A percentile compares a stretch with the other conserved stretches of the same genome.
phyloP scores from a whole-genome alignment of 805 yeast genomes.

The Diddensiella santjacobensis region DNA sequence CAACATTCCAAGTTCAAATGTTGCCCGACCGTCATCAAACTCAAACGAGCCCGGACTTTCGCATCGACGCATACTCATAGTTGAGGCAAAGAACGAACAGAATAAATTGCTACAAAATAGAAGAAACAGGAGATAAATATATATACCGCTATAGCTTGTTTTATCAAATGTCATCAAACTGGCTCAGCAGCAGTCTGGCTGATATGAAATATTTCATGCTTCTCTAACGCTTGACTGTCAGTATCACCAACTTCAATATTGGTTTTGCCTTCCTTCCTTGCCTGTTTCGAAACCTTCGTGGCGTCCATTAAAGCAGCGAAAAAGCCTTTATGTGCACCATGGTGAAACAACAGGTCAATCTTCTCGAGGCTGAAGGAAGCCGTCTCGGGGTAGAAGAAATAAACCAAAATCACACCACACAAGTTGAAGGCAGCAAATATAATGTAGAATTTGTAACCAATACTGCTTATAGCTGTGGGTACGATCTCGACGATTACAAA shows the following conservation, averaged over 20 bases:
- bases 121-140: no score
- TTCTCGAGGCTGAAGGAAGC: conserved; percentile 67
- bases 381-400: conserved; percentile 62
- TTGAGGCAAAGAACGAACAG: no score
- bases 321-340: conserved; percentile 38
- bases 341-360: conserved; percentile 58
- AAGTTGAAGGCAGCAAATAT: conserved; percentile 42
- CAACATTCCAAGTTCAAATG: no score
- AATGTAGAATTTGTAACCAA: conserved; percentile 33
- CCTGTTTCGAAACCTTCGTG: conserved; percentile 1
- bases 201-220: background rate
- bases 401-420: conserved; percentile 39
- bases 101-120: no score
- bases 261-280: background rate
- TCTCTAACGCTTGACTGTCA: background rate
- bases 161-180: background rate
- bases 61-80: no score
- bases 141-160: background rate
- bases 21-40: no score
- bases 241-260: background rate
- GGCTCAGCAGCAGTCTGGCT: background rate
- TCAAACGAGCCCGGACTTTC: no score
- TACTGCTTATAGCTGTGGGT: conserved; percentile 52
- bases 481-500: conserved; percentile 27
- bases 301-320: conserved; percentile 1